These are phyloP conservation scores for Erucastrum elatum DNA, from an alignment of 345 rosid species.

Conservation along the genomic window DNA sequence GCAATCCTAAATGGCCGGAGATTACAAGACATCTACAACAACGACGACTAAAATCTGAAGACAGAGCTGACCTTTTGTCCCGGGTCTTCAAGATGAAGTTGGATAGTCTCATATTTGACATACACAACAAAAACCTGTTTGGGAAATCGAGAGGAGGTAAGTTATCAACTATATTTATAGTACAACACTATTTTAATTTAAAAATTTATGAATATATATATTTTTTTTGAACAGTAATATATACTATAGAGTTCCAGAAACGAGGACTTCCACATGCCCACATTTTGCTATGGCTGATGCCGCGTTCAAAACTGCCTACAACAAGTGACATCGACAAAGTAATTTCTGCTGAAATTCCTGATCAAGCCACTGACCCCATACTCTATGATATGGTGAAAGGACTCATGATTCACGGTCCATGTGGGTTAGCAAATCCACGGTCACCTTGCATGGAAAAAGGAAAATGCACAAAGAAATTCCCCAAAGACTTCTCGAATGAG, in stretches of 20 bases:
- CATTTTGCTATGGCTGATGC: background rate
- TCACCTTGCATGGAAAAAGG: constrained; percentile 10
- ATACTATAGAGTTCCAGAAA: background rate
- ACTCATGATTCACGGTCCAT: background rate
- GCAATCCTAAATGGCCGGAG: background rate
- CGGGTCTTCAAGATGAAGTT: background rate
- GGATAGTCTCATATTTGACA: background rate
- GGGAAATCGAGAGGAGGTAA: background rate
- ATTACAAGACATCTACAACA: background rate
- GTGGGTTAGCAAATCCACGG: background rate
- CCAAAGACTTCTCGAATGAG: background rate
- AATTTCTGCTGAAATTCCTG: background rate
- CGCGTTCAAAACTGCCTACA: background rate
- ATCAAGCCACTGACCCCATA: background rate
- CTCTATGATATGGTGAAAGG: background rate
- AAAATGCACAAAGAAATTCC: background rate
- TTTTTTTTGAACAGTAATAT: background rate
- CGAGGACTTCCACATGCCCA: background rate
- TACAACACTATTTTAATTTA: too few species aligned
- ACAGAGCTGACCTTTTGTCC: background rate
- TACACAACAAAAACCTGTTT: background rate
- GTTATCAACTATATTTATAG: background rate
- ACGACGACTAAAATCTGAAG: background rate
- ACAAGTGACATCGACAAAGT: background rate
- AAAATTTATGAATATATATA: too few species aligned